A percentile compares a stretch with the other conserved stretches of the same genome.
phyloP scores from a whole-genome alignment of 345 rosid genomes.

The Combretum micranthum region DNA sequence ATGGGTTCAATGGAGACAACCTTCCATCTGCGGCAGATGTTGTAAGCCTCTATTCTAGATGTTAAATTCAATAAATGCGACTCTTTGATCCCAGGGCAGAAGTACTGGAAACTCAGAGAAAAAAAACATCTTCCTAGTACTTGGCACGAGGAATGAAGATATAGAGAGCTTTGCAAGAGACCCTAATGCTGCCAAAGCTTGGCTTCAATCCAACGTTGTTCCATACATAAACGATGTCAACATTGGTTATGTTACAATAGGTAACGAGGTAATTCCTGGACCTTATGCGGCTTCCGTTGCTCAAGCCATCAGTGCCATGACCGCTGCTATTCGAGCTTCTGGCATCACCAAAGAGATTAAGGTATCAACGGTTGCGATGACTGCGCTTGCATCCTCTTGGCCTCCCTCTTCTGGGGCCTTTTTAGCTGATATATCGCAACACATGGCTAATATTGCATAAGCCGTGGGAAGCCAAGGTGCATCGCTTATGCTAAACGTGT shows the following conservation, averaged over 20 bases:
- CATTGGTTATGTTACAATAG: constrained; percentile 20
- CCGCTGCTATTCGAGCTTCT: constrained; percentile 8
- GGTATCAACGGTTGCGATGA: constrained; percentile 18
- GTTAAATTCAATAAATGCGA: constrained; percentile 14
- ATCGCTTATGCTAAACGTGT: constrained; percentile 28
- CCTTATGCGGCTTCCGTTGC: background rate
- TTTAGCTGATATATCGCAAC: constrained; percentile 1
- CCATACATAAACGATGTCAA: constrained; percentile 17
- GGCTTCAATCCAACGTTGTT: constrained; percentile 19
- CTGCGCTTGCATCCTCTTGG: constrained; percentile 19
- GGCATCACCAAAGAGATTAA: constrained; percentile 8
- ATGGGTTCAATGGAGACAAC: constrained; percentile 30
- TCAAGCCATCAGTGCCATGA: constrained; percentile 24
- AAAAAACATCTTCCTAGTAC: constrained; percentile 12
- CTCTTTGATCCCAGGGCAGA: constrained; percentile 27
- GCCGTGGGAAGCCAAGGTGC: constrained; percentile 9
- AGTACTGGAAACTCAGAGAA: constrained; percentile 25
- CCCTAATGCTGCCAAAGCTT: constrained; percentile 16
- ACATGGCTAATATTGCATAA: constrained; percentile 13
- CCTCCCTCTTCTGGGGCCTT: constrained; percentile 35
- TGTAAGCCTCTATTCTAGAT: constrained; percentile 19
- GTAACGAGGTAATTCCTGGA: constrained; percentile 41
- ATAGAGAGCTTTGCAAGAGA: constrained; percentile 10
- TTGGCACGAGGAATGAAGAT: constrained; percentile 29
- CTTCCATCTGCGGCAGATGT: constrained; percentile 31